Base-by-base conservation (phyloP, 441 rosid species). In the Flueggea neowawraea region DNA sequence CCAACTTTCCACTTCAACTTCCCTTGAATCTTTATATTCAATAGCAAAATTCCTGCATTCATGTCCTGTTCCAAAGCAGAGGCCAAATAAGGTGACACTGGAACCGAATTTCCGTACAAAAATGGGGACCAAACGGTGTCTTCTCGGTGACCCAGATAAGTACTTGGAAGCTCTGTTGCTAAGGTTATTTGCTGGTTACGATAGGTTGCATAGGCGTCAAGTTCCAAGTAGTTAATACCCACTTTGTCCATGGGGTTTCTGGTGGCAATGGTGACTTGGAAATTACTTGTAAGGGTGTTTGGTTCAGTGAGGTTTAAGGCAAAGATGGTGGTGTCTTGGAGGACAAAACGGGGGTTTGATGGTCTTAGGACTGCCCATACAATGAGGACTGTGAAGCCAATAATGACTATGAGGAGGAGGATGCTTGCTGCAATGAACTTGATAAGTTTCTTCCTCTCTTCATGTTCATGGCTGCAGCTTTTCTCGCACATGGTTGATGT, bases 1-100 rank as follows among this genome's bases (percentile, higher is more conserved):
- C 97, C 97, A 3, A 89, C 92, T 58, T 82, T 89, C 88, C 89
- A 91, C 67, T 70, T 85, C 52, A 87, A 60, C n/a, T 49, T 62
- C 16, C 95, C 97, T 0, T 80, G 79, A n/a, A 84, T 65, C 75
- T 81, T 87, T 51, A 91, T 58, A 31, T 81, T 67, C 17, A 89
- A 44, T 47, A 86, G 68, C 41, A 89, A 72, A 62, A 67, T 57
- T 33, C 92, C 97, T 6, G 89, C 73, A 50, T 57, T 70, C 55
- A 72, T 51, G 71, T 91, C 97, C 69, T 87, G 80, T 12, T 31
- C 14, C 71, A 91, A 33, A n/a, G 84, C 67, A 4, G 62, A 61
- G 22, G 71, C 71, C 8, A 84, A 63, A 68, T 55, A 72, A 0
- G 88, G 84, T 0, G 87, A 61, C n/a, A 89, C 63, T 0, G 92